These are phyloP conservation scores for Ensete glaucum DNA, from an alignment of 176 grass and related monocot genomes.

Conservation along the genomic window DNA sequence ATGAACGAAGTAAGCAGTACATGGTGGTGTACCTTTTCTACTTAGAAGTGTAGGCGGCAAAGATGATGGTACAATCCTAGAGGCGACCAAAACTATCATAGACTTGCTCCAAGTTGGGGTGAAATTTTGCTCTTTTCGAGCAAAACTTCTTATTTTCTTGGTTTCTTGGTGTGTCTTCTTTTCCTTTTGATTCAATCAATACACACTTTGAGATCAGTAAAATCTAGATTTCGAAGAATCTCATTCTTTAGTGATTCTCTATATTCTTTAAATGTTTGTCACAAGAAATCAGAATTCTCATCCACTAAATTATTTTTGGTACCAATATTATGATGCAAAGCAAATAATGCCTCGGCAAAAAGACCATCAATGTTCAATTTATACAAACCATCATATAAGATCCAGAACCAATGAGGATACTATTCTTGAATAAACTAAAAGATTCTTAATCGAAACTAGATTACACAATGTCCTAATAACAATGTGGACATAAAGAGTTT, in stretches of 20 bases:
- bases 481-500: not conserved
- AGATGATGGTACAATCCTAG: too few relatives aligned
- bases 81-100: too few relatives aligned
- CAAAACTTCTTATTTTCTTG: not conserved
- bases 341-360: not conserved
- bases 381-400: not conserved
- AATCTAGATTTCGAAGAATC: not conserved
- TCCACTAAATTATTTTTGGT: not conserved
- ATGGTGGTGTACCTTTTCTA: too few relatives aligned
- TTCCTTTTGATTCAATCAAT: not conserved
- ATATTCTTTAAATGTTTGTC: not conserved
- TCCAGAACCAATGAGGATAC: not conserved
- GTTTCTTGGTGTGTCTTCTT: not conserved
- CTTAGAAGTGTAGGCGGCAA: too few relatives aligned
- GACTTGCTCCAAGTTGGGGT: too few relatives aligned
- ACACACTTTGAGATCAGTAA: not conserved
- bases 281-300: not conserved
- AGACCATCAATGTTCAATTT: not conserved
- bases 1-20: too few relatives aligned
- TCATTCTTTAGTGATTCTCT: too few relatives aligned
- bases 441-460: not conserved
- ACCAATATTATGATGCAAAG: not conserved
- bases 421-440: not conserved
- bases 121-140: too few relatives aligned
- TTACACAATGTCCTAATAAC: too few relatives aligned